Conservation (phyloP, 192 early-diverging fungal genomes). For the Glomus cerebriforme region DNA sequence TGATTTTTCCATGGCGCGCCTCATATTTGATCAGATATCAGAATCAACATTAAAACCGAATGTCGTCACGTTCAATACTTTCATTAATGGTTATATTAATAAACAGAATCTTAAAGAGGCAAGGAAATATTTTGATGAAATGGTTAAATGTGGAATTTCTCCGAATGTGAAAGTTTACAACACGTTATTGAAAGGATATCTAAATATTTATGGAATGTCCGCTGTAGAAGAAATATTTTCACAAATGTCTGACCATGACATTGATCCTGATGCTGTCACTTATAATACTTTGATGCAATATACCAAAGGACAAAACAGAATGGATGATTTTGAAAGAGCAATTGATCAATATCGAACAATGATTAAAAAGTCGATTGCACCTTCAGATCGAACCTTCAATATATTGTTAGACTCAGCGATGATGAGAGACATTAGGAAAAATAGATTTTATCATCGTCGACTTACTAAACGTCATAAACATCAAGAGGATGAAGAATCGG, state of each 20-base stretch:
- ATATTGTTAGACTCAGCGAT: background rate
- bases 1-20: constrained; percentile 6
- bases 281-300: constrained; percentile 31
- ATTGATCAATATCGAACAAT: constrained; percentile 24
- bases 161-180: constrained; percentile 28
- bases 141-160: constrained; percentile 5
- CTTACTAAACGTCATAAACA: background rate
- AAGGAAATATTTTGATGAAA: constrained; percentile 12
- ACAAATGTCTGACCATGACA: constrained; percentile 7
- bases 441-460: background rate
- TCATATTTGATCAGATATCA: background rate
- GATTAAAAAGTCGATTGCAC: background rate
- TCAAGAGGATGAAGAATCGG: background rate
- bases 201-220: background rate
- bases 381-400: constrained; percentile 27
- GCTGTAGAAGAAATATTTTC: background rate
- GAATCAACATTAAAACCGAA: constrained; percentile 12
- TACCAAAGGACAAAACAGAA: constrained; percentile 6
- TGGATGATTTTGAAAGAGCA: constrained; percentile 16
- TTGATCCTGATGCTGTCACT: constrained; percentile 16
- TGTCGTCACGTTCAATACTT: constrained; percentile 18
- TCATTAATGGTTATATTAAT: constrained; percentile 20
- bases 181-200: constrained; percentile 22
- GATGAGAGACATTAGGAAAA: background rate
- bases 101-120: constrained; percentile 8